These are phyloP conservation scores for Boletus vermiculosoides DNA, from an alignment of 768 basidiomycete species.

Conservation along the genomic window DNA sequence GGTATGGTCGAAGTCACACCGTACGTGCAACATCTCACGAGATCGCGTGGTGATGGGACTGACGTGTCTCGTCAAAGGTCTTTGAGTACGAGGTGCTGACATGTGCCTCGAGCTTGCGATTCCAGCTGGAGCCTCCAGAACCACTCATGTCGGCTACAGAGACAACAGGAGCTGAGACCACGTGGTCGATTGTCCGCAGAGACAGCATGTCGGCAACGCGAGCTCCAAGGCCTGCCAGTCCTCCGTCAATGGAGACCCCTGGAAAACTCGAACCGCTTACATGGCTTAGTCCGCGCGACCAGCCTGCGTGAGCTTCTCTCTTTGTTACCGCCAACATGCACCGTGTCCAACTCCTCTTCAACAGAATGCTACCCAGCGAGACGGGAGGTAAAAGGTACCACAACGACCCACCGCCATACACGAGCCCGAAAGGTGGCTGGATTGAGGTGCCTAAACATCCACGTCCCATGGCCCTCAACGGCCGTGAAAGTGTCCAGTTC, in stretches of 20 bases:
- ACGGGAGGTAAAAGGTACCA: neutral
- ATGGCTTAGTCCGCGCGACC: constrained; percentile 5
- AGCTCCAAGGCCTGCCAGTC: neutral
- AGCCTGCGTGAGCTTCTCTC: constrained; percentile 10
- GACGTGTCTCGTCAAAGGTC: constrained; percentile 4
- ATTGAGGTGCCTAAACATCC: constrained; percentile 10
- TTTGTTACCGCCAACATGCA: neutral
- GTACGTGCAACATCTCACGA: constrained; percentile 7
- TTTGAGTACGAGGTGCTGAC: constrained; percentile 26
- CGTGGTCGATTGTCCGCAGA: neutral
- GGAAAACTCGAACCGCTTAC: neutral
- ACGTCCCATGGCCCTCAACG: constrained; percentile 5
- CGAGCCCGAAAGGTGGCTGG: constrained; percentile 12
- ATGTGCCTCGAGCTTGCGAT: constrained; percentile 19
- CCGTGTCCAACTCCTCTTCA: neutral
- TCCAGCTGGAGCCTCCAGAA: constrained; percentile 3
- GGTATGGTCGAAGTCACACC: constrained; percentile 3
- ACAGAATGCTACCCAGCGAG: neutral
- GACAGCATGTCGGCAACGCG: neutral
- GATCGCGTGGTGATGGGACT: neutral
- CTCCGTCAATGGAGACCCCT: neutral
- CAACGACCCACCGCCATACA: constrained; percentile 15
- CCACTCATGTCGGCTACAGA: neutral
- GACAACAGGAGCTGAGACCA: neutral
- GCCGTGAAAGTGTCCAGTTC: constrained; percentile 18